Percentiles rank a stretch among this genome's conserved stretches.
Conservation (phyloP, 148 eudicot genomes). For the Talinum fruticosum region DNA sequence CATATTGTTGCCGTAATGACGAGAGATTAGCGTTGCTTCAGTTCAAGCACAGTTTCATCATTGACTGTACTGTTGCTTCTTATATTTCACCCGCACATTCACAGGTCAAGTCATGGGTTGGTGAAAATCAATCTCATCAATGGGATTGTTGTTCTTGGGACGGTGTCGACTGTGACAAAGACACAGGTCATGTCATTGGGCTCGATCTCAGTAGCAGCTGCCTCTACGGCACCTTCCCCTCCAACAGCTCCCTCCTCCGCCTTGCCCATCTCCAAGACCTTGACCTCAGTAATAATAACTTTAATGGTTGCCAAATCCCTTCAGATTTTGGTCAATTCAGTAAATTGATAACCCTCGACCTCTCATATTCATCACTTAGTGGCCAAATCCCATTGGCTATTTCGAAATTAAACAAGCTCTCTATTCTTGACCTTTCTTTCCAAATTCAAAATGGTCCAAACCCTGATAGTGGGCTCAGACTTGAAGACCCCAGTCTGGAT, state of each 20-base stretch:
- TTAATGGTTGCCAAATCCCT: constrained; percentile 26
- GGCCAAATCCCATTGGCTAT: constrained; percentile 22
- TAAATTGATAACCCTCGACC: constrained; percentile 18
- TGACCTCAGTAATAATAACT: constrained; percentile 29
- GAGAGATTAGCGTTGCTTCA: constrained; percentile 1
- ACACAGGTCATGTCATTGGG: background rate
- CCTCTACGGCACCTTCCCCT: constrained; percentile 18
- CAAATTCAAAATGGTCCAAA: background rate
- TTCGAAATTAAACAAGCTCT: background rate
- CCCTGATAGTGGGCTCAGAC: background rate
- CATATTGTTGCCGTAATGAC: background rate
- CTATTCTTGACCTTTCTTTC: background rate
- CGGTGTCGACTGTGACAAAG: background rate
- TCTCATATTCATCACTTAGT: constrained; percentile 23
- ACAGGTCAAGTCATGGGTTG: background rate
- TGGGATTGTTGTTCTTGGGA: constrained; percentile 1
- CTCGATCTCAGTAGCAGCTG: constrained; percentile 1
- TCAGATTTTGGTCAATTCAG: constrained; percentile 14
- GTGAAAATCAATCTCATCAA: background rate
- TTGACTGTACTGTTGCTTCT: background rate
- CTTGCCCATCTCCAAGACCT: constrained; percentile 32
- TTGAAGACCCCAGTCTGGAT: background rate
- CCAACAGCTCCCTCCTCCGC: constrained; percentile 15
- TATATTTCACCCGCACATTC: background rate
- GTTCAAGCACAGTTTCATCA: constrained; percentile 1